phyloP scores from a whole-genome alignment of 306 rosid genomes.

The Amphicarpaea edgeworthii region DNA sequence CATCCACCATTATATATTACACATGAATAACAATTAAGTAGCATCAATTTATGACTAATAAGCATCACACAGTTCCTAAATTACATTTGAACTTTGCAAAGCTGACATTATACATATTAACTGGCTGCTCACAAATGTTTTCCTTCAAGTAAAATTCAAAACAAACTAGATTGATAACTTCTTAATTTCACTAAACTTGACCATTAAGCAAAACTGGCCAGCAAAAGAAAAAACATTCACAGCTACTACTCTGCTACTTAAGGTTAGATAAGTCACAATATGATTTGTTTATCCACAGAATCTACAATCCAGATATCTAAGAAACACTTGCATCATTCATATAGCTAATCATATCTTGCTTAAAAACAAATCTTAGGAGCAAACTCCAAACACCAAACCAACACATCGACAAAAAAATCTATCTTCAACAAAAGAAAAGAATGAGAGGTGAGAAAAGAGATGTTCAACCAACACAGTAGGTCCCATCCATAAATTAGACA shows the following conservation, averaged over 20 bases:
- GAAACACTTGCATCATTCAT: conserved; percentile 16
- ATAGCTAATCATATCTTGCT: not conserved
- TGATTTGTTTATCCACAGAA: not conserved
- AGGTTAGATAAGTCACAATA: conserved; percentile 20
- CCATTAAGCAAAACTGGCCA: conserved; percentile 31
- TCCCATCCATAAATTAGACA: conserved; percentile 7
- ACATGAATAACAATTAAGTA: conserved; percentile 20
- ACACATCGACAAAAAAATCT: conserved; percentile 14
- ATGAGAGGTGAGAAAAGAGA: not conserved
- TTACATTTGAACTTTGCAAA: conserved; percentile 19
- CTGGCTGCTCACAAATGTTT: conserved; percentile 15
- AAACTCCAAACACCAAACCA: conserved; percentile 32
- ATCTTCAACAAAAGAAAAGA: conserved; percentile 27
- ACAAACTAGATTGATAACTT: conserved; percentile 14
- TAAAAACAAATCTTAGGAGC: conserved; percentile 5
- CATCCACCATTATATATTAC: conserved; percentile 32
- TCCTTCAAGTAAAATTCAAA: conserved; percentile 19
- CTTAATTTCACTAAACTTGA: conserved; percentile 11
- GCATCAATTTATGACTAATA: conserved; percentile 12
- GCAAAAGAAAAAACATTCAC: conserved; percentile 22
- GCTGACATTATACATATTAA: not conserved
- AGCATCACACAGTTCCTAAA: conserved; percentile 21
- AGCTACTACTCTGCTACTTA: conserved; percentile 14
- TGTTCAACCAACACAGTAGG: conserved; percentile 22
- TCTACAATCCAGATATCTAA: conserved; percentile 18